Base-by-base conservation (phyloP, 1,284 basidiomycete genomes). In the Exobasidium rhododendri region DNA sequence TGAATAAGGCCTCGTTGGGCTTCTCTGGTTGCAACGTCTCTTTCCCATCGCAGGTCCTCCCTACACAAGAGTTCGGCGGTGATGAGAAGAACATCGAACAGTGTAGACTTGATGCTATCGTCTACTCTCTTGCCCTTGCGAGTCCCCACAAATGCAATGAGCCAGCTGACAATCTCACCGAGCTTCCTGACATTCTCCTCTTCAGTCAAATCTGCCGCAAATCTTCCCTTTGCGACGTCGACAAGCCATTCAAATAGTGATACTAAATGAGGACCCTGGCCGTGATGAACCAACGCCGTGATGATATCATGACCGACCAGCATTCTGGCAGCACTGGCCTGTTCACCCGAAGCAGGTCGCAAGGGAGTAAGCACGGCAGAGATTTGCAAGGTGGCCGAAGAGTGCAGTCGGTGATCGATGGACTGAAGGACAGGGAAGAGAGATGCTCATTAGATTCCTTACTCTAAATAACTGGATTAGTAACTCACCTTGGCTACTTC, bases 81-180 rank as follows among this genome's bases (percentile, higher is more conserved):
- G 17, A 68, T 58, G 1, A 60, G 62, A 43, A 78, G 75, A 2
- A 79, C 64, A 1, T 56, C 59, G 1, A 50, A 50, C 14, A 50
- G 63, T 55, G 58, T 78, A 74, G 44, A 56, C 40, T 2, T 28
- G 29, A 6, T 29, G 3, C 49, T 45, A 64, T 58, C 63, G 49
- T 66, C 60, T 7, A 79, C 68, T 13, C 77, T 70, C 17, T 64
- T 66, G 17, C 77, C 77, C 60, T 79, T 79, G 4, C 77, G 60
- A 1, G 72, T 69, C 45, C 76, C 76, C 3, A 71, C 64, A 11
- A 64, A 62, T 35, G 68, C 66, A 6, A 64, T 64, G 29, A 79
- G 66, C 73, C 71, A 77, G 17, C 65, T 63, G 20, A 75, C 53
- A 10, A 62, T 61, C 17, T 65, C 55, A 13, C 32, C 22, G 28